Evolutionary conservation across 768 basidiomycete species (phyloP), one percentile per base, ranked within the genome.

Genomic region (Tylopilus rubrobrunneus): DNA sequence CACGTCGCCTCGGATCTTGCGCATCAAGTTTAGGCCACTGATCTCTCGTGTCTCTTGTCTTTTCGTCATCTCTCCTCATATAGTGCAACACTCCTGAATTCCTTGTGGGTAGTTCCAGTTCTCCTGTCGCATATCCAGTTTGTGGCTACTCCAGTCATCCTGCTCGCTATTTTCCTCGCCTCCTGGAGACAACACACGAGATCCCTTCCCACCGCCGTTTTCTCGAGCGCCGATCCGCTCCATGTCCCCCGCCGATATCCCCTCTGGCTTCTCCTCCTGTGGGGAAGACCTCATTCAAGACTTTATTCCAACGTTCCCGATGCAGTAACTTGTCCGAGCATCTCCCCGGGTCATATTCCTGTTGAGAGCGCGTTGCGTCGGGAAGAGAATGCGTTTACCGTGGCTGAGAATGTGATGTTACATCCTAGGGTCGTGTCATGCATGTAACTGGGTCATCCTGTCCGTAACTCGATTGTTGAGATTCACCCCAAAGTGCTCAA

Each of bases 371-470:
- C 49, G 23, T 27, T 62, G 40, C 61, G 62, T 51, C 68, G 66
- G 63, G 39, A 68, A 67, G 62, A 65, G 66, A 45, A 56, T 61
- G 36, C 66, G 64, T 51, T 53, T 71, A 17, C 60, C 64, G 40
- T 71, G 70, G 66, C 48, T 68, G 51, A 70, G 60, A 58, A 56
- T 66, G 28, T 71, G 53, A 68, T 60, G 36, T 61, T n/a, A n/a
- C n/a, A n/a, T n/a, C 41, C 36, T 14, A 51, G 34, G 21, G 34
- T 55, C 55, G 28, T 59, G 62, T 62, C 54, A 40, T 46, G 15
- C 52, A 40, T 68, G 59, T 62, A 62, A 59, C 43, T 56, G 49
- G 54, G 48, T 56, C 28, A 21, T 48, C 42, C 48, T 33, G 36
- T 56, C 47, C 44, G 57, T 55, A 25, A 61, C 56, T 48, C 28